A percentile compares a stretch with the other conserved stretches of the same genome.
Conservation (phyloP, 208 protist species). For the Phytomonas serpens region DNA sequence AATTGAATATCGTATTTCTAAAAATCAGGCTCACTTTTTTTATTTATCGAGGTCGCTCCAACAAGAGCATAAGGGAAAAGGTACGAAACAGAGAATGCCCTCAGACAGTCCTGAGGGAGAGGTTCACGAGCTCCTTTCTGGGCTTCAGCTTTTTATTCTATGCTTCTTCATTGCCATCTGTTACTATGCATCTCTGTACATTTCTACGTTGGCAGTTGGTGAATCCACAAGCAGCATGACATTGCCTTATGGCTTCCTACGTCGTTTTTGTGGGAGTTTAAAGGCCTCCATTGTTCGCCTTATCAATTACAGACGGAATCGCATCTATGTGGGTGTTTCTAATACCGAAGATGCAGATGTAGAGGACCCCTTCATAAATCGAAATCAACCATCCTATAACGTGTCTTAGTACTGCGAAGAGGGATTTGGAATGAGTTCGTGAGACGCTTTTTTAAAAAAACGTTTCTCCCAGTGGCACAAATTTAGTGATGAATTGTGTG, state of each 20-base stretch:
- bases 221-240: conserved; percentile 37
- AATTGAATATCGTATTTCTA: neutral
- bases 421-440: neutral
- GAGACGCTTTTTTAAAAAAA: neutral
- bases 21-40: neutral
- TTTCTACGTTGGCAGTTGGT: conserved; percentile 42
- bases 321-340: conserved; percentile 12
- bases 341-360: conserved; percentile 15
- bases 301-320: conserved; percentile 24
- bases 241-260: conserved; percentile 22
- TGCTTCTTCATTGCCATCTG: conserved; percentile 26
- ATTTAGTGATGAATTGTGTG: neutral
- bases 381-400: neutral
- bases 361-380: conserved; percentile 1
- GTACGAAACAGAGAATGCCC: neutral
- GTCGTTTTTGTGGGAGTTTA: conserved; percentile 15
- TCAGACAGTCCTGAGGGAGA: neutral
- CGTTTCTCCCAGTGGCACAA: neutral
- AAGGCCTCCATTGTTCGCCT: conserved; percentile 15
- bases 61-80: neutral
- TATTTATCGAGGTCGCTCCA: neutral
- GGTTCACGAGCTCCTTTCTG: conserved; percentile 31
- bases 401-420: neutral
- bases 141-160: conserved; percentile 40
- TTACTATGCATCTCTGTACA: conserved; percentile 45